These are phyloP conservation scores for Crithidia thermophila DNA, from an alignment of 208 protist genomes.

Conservation along the genomic window DNA sequence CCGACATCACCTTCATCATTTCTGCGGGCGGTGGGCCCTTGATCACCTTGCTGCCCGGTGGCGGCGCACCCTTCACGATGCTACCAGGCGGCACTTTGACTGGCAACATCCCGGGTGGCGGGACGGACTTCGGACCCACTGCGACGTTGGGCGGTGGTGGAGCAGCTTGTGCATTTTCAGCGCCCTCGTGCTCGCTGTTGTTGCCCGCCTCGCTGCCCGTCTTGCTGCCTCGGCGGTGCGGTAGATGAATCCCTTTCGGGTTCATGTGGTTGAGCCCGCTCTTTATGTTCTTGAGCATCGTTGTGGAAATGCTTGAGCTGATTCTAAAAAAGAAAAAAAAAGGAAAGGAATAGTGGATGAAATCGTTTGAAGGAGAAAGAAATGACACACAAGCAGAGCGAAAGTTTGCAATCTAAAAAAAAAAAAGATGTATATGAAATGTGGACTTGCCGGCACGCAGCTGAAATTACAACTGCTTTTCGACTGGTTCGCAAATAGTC, in stretches of 20 bases:
- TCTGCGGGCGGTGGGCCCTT: constrained; percentile 49
- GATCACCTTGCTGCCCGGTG: constrained; percentile 49
- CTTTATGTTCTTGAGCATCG: constrained; percentile 26
- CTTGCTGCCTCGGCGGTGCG: not conserved
- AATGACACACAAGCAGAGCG: not conserved
- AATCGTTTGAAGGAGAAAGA: not conserved
- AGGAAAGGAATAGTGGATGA: not conserved
- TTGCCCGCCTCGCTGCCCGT: not conserved
- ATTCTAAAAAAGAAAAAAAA: not conserved
- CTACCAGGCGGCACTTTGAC: constrained; percentile 11
- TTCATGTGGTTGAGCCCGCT: constrained; percentile 27
- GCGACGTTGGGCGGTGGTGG: constrained; percentile 1
- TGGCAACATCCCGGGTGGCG: not conserved
- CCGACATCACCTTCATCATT: constrained; percentile 33
- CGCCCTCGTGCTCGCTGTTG: not conserved
- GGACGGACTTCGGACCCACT: constrained; percentile 26
- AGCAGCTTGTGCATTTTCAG: not conserved
- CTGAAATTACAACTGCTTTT: too few species aligned
- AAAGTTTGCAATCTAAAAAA: too few species aligned
- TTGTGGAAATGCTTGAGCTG: not conserved
- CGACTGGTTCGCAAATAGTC: too few species aligned
- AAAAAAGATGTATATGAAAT: too few species aligned
- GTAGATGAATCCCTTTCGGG: constrained; percentile 13
- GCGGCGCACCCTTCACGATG: constrained; percentile 22
- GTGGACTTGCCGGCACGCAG: too few species aligned